Base-by-base conservation (phyloP, 805 yeast genomes). In the Schizosaccharomyces japonicus region DNA sequence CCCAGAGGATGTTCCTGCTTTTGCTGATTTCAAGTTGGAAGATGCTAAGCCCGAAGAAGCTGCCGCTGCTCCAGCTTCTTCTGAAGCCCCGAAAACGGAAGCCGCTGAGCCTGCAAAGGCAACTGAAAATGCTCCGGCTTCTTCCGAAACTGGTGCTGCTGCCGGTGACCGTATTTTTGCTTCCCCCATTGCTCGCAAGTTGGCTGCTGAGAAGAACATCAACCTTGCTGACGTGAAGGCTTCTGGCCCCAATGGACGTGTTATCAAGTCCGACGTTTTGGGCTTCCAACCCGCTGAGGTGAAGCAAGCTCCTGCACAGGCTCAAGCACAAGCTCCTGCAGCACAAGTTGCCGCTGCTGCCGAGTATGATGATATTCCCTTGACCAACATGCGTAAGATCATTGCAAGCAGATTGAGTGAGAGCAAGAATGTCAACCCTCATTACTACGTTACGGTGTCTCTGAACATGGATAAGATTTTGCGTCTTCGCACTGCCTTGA, bases 171-270 rank as follows among this genome's bases (percentile, higher is more conserved):
- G 95, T 66, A 78, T 90, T 62, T 63, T 82, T 55, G 96, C 96
- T 42, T 85, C 96, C 52, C 98, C 98, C 50, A 68, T 80, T 54
- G 98, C 98, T 51, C 87, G 87, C 71, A 76, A 75, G 54, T 68
- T 90, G 53, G 98, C 98, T 51, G 70, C 85, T 55, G 95, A 87
- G 64, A 74, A 78, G 63, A 98, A 96, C 57, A 69, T 87, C 58
- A 71, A 92, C 40, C 73, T 87, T 59, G 82, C 80, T 67, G 74
- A 74, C 57, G 69, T 90, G 59, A 75, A 75, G 63, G 96, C 96
- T 59, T 66, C 94, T 40, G 98, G 98, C 56, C 96, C 96, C 60
- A 71, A 71, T 58, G 96, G 96, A 56, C 81, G 98, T 70, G 82
- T 90, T 61, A 71, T 81, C 54, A 90, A 85, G 59, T 75, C 75